Evolutionary conservation across 2,329 filamentous ascomycete species (phyloP), one percentile per base, ranked within the genome.

Genomic region (Aspergillus sojae): DNA sequence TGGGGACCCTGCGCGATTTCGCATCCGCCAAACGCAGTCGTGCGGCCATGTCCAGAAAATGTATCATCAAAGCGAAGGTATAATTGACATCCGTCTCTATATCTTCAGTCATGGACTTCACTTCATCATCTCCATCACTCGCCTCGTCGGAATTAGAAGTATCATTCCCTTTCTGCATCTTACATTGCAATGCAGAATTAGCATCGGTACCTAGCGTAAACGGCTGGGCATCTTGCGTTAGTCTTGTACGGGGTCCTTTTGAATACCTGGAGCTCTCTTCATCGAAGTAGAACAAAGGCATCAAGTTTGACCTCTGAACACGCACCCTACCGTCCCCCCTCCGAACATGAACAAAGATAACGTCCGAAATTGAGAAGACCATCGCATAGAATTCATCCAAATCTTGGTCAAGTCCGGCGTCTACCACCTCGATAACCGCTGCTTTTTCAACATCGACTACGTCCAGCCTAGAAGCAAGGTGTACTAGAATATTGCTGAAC

Each of bases 341-440:
- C n/a, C 62, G 39, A 14, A 65, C 64, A 28, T 62, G 62, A 14
- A 69, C 50, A 16, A 70, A 28, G 21, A 70, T 36, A 39, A 67
- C 53, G 34, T 69, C 67, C 32, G 66, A 3, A 16, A 70, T 62
- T 3, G 68, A 69, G 48, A 69, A 67, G 3, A 68, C 65, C 56
- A 70, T 57, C 10, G 61, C 68, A 57, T 62, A 56, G 45, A 70
- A 70, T 6, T 57, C 32, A 3, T 57, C 56, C 3, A 48, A 21
- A 19, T 65, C 67, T 23, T 63, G 61, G n/a, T 28, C 21, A 14
- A 70, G 58, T 12, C 68, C 68, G 34, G 48, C 28, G 4, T 68
- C 50, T 10, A 68, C 67, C 1, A 59, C 62, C 16, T 62, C 55
- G 23, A 62, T 62, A 36, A 68, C 55, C 14, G 67, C 58, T 12